Base-by-base conservation (phyloP, 768 basidiomycete species). In the Lactifluus pinguis region DNA sequence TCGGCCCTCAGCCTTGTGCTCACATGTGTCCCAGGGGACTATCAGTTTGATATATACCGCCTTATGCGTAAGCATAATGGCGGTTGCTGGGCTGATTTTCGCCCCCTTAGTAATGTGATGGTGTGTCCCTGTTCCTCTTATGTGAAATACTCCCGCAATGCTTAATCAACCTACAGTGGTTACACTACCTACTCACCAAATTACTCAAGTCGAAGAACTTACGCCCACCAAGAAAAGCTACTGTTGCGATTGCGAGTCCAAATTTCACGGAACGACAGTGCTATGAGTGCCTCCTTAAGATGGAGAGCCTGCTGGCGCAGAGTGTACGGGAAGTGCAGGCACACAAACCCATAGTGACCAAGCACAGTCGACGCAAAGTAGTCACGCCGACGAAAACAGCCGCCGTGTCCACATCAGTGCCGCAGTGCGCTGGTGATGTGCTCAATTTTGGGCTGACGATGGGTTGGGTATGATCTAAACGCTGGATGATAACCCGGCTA, bases 11-110 rank as follows among this genome's bases (percentile, higher is more conserved):
- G 19, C 6, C 11, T 7, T 57, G 7, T 53, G 42, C 49, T 61
- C 29, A 58, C 19, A 21, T 13, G 19, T 50, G 50, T 14, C 64
- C 56, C 62, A 89, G 88, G 92, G 10, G 91, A 93, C 70, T 89
- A 91, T 68, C 97, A 98, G 71, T 98, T 92, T 72, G 93, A 98
- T 69, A 78, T 98, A 4, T 99, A 99, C 69, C 83, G 95, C 47
- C 81, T 86, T 74, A 98, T 98, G 92, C 77, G 78, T 52, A 75
- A 76, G 34, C 74, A 83, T 63, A 83, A 82, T 49, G 74, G 77
- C 6, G 76, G 76, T 39, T 70, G 76, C 45, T 99, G 97, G 97
- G 80, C 82, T 65, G 79, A 72, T 10, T 97, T 85, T 70, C 79
- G 83, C 58, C 92, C 92, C 1, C 72, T 87, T 17, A 94, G 92